Base-by-base conservation (phyloP, 2,329 filamentous ascomycete species). In the Emmonsiellopsis sp. region DNA sequence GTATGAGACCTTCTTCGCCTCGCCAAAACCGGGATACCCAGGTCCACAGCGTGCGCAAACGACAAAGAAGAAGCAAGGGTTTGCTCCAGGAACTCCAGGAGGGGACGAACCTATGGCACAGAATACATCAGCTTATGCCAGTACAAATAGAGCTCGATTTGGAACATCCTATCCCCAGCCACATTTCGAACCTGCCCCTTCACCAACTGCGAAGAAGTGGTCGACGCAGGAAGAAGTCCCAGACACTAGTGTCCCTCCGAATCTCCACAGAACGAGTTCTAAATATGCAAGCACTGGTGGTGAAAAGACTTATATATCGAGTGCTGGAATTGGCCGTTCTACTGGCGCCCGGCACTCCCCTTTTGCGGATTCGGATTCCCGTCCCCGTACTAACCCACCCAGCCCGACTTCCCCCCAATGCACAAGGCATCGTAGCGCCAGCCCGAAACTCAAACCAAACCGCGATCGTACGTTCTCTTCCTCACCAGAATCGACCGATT, bases 81-180 rank as follows among this genome's bases (percentile, higher is more conserved):
- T 83, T 61, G 78, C 81, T 53, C 80, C 81, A 16, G 74, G 74
- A n/a, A 74, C 73, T 6, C 73, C 79, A 34, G 79, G 77, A n/a
- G 79, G 75, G 37, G 81, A 84, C 61, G 81, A 84, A 59, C 74
- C 78, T 37, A 79, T 79, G 63, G 80, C 80, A 20, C 64, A 68
- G 15, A 74, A 75, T 54, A 77, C 76, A 10, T 76, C 77, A 2
- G 74, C 78, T n/a, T 78, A 78, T 59, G 67, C 65, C 16, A 73
- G 64, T 52, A 61, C 65, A 5, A 61, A 60, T 26, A 63, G 67
- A 38, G 60, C 73, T 52, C 71, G 65, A 57, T 59, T 59, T 26
- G 57, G 62, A 13, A 59, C 59, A 16, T 61, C 69, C 37, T 69
- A 70, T 57, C 51, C 59, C 34, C 63, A 70, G 38, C 63, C 64